Base-by-base conservation (phyloP, 257 asterid genomes). In the Solanum pimpinellifolium region DNA sequence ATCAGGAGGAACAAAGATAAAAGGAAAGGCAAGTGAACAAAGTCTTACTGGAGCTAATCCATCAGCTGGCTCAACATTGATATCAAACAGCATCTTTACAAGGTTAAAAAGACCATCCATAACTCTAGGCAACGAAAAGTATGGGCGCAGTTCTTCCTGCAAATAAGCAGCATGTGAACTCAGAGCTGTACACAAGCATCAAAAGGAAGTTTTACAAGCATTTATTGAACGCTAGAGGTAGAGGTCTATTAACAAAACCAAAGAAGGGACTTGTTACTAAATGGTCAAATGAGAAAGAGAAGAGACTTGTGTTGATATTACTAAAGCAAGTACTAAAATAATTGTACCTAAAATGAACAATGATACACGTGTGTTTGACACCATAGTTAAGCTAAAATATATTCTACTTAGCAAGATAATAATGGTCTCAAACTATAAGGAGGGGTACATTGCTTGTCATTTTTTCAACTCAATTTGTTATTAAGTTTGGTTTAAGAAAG, bases 111-210 rank as follows among this genome's bases (percentile, higher is more conserved):
- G 98, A 77, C 98, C 99, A 90, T 95, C 98, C 99, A 95, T 94
- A 74, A 97, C 98, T 92, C 93, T 96, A 39, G 99, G 99, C 91
- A 97, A 90, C 81, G 99, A 94, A 89, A 97, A 97, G 94, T 95
- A 97, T 56, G 99, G 99, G 27, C 99, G 95, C 88, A 97, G 87
- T 86, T 94, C 99, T 93, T 97, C 99, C 99, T 97, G 98, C 87
- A 87, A 77, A 88, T 14, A 62, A 66, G 72, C 88, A 87, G 74
- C 52, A 23, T 44, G 80, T 49, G 86, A 85, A 81, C 62, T 84
- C 74, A 89, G 83, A 39, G 52, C 87, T 13, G 83, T 49, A 86
- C 35, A 72, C 56, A 73, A 47, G 69, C 16, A 80, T 47, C 68
- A 80, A 18, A 49, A 27, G 85, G 66, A 80, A 80, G 44, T 49